phyloP scores from a whole-genome alignment of 352 stramenopile species.

The Thalassiosira livingstoniorum region DNA sequence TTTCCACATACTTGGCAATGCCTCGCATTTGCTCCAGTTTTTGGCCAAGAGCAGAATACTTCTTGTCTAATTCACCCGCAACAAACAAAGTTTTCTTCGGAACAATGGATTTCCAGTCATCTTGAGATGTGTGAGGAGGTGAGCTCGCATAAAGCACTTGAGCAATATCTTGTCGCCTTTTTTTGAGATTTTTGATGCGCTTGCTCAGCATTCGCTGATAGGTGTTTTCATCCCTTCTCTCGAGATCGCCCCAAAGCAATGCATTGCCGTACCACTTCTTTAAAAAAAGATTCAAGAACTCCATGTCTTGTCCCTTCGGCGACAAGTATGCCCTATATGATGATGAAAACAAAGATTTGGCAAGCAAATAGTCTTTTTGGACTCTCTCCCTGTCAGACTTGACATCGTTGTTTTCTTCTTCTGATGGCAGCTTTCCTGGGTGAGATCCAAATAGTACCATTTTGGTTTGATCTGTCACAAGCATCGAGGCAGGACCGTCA shows the following conservation, averaged over 20 bases:
- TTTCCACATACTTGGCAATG: constrained; percentile 57
- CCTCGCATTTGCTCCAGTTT: constrained; percentile 49
- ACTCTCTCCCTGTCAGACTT: constrained; percentile 32
- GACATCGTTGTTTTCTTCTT: constrained; percentile 2
- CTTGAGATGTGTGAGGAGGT: constrained; percentile 53
- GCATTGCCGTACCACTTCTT: constrained; percentile 70
- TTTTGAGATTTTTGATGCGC: constrained; percentile 50
- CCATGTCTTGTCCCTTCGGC: constrained; percentile 23
- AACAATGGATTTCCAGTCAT: constrained; percentile 64
- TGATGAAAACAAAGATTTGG: constrained; percentile 45
- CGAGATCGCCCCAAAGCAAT: constrained; percentile 73
- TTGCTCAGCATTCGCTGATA: constrained; percentile 62
- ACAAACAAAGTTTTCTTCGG: constrained; percentile 73
- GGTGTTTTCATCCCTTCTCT: constrained; percentile 27
- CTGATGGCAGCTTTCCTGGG: constrained; percentile 58
- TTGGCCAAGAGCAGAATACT: constrained; percentile 69
- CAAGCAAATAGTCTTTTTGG: constrained; percentile 41
- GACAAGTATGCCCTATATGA: constrained; percentile 50
- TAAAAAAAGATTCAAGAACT: constrained; percentile 66
- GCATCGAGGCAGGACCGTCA: constrained; percentile 3
- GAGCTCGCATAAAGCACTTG: constrained; percentile 71
- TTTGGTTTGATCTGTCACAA: constrained; percentile 67
- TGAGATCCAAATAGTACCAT: constrained; percentile 67
- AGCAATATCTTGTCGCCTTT: constrained; percentile 66
- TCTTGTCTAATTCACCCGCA: constrained; percentile 73